A percentile compares a stretch with the other conserved stretches of the same genome.
phyloP scores from a whole-genome alignment of 179 eudicot species.

The Beta lomatogona region DNA sequence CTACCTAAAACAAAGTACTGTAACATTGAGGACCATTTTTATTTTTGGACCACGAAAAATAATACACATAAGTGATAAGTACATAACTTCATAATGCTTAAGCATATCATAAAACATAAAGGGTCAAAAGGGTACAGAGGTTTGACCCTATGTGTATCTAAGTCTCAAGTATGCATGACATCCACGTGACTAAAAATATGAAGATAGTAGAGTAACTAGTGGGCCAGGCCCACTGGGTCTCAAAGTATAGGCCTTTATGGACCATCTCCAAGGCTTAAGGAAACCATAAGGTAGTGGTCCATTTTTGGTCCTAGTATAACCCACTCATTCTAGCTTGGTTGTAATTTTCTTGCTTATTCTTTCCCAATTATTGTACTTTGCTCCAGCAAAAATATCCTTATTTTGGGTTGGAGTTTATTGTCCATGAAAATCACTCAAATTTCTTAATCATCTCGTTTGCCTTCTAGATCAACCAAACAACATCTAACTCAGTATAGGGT shows the following conservation, averaged over 20 bases:
- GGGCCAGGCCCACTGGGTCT: slow-evolving; percentile 32
- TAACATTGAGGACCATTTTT: not conserved
- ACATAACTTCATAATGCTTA: too few species aligned
- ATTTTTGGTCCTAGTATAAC: slow-evolving; percentile 17
- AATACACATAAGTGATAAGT: not conserved
- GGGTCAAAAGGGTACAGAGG: slow-evolving; percentile 13
- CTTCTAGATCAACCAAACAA: not conserved
- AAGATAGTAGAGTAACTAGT: not conserved
- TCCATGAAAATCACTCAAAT: not conserved
- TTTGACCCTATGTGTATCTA: slow-evolving; percentile 13
- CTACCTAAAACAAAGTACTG: slow-evolving; percentile 14
- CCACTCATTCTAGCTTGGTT: slow-evolving; percentile 18
- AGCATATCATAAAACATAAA: not conserved
- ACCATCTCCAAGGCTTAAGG: slow-evolving; percentile 42
- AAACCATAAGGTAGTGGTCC: slow-evolving; percentile 35
- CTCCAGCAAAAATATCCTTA: slow-evolving; percentile 1
- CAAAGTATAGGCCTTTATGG: slow-evolving; percentile 30
- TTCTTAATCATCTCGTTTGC: not conserved
- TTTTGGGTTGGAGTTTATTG: not conserved
- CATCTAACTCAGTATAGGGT: too few species aligned
- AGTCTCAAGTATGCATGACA: not conserved
- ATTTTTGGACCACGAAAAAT: slow-evolving; percentile 10
- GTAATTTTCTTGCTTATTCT: not conserved
- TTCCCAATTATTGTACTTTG: slow-evolving; percentile 29
- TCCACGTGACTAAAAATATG: slow-evolving; percentile 23